Base-by-base conservation (phyloP, 345 rosid species). In the Brassica juncea region DNA sequence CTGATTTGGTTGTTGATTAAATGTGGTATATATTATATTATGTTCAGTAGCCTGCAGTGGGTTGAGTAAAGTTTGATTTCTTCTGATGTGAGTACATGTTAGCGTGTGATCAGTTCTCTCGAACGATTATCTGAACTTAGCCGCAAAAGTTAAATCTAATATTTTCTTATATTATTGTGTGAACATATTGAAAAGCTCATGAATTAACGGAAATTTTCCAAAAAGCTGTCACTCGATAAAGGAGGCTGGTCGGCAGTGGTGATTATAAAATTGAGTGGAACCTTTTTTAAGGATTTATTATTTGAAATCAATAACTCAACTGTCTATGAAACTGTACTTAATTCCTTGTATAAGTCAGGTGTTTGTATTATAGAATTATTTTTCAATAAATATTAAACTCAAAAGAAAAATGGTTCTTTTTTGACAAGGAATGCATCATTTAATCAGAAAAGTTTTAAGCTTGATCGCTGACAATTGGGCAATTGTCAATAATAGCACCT, bases 231-330 rank as follows among this genome's bases (percentile, higher is more conserved):
- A 73, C 57, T 49, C n/a, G 15, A 4, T 47, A 49, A 49, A 49
- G 54, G 62, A 70, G 62, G 64, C 6, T 75, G 76, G 80, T 69
- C 83, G 83, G 72, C 68, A 28, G 2, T 75, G 39, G 70, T 64
- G 68, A 75, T 42, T 63, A 75, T 7, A 68, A 68, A 68, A 68
- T 27, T 16, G 28, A 60, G 64, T 44, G 25, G 42, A 54, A 28
- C 28, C 11, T 8, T 25, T 60, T 60, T 25, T 4, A 39, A 34
- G 16, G 3, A 60, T 8, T 47, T 12, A 7, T n/a, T 42, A 21
- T 11, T 11, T 2, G 54, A 4, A 7, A 30, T 63, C 4, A 32
- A 16, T 71, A 34, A 9, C 23, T 62, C 23, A 62, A 16, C 63
- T 0, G 35, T 57, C 58, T 68, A 9, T 39, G 47, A 39, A 39